These are phyloP conservation scores for Neospora caninum DNA, from an alignment of 169 alveolate genomes.

Conservation along the genomic window DNA sequence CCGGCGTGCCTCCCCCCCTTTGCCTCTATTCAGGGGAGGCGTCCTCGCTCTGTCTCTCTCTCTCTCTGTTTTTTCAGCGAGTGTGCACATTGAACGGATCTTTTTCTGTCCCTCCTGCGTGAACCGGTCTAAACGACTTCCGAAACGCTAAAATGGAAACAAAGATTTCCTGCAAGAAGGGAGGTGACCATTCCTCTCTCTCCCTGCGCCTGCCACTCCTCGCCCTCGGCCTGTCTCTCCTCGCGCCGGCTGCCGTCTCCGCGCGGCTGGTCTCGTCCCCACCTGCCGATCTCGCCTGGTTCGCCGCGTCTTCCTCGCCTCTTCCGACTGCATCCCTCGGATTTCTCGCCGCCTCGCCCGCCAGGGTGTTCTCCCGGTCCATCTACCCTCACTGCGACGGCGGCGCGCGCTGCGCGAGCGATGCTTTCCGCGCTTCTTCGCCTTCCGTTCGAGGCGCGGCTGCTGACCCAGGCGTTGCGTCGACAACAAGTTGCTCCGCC, in stretches of 20 bases:
- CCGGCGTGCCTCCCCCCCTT: too few species aligned
- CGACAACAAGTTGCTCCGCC: conserved; percentile 34
- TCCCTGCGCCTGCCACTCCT: too few species aligned
- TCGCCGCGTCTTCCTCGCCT: not conserved
- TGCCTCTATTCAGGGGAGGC: too few species aligned
- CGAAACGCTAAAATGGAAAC: too few species aligned
- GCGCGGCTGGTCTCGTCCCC: not conserved
- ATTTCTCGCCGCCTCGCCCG: not conserved
- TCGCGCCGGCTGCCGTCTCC: not conserved
- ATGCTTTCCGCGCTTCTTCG: not conserved
- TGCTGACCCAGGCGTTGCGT: not conserved
- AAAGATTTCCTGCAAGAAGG: too few species aligned
- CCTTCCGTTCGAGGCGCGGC: not conserved
- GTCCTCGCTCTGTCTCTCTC: too few species aligned
- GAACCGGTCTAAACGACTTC: too few species aligned
- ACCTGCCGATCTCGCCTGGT: not conserved
- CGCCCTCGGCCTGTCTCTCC: not conserved
- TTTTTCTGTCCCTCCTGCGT: too few species aligned
- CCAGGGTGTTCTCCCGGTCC: not conserved
- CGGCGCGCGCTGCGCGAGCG: not conserved
- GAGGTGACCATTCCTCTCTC: too few species aligned
- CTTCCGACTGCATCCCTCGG: not conserved
- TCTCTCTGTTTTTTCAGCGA: too few species aligned
- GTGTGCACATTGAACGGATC: too few species aligned
- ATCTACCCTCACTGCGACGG: not conserved